Conservation (phyloP, 2,329 filamentous ascomycete species). For the Hymenoscyphus scutula region DNA sequence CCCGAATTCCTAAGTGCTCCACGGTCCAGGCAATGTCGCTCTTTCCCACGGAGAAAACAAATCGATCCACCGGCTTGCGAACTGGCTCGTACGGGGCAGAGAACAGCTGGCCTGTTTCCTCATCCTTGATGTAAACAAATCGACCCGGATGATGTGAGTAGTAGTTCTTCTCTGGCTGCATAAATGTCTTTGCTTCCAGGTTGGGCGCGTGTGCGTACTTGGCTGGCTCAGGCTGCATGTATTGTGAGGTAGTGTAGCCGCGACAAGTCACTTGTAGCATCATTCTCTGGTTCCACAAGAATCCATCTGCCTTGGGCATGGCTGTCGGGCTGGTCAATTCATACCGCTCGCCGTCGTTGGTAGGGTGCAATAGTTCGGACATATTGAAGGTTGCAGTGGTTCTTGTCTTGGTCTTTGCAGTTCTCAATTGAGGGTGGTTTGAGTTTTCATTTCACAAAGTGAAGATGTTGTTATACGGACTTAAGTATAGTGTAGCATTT, state of each 20-base stretch:
- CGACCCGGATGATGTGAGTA: conserved; percentile 57
- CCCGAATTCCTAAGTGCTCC: conserved; percentile 49
- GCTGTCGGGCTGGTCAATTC: conserved; percentile 54
- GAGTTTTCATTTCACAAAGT: not conserved
- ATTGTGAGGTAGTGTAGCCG: conserved; percentile 56
- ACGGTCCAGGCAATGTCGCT: conserved; percentile 54
- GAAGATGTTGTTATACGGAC: not conserved
- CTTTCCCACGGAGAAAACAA: conserved; percentile 54
- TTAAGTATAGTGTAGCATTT: not conserved
- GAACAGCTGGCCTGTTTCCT: conserved; percentile 49
- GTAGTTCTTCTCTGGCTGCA: conserved; percentile 60
- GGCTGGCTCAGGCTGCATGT: conserved; percentile 60
- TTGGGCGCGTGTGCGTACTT: conserved; percentile 60
- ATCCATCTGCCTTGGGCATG: conserved; percentile 54
- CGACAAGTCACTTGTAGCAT: conserved; percentile 60
- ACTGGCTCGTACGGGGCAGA: conserved; percentile 57
- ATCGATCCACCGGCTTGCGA: conserved; percentile 46
- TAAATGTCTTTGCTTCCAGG: conserved; percentile 57
- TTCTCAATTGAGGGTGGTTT: conserved; percentile 1
- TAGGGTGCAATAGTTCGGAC: conserved; percentile 26
- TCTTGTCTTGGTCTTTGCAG: not conserved
- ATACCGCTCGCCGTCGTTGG: conserved; percentile 51
- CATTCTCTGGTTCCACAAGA: conserved; percentile 60
- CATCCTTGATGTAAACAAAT: conserved; percentile 58
- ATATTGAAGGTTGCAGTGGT: not conserved